These are phyloP conservation scores for Monilinia laxa DNA, from an alignment of 2,329 filamentous ascomycete species.

Conservation along the genomic window DNA sequence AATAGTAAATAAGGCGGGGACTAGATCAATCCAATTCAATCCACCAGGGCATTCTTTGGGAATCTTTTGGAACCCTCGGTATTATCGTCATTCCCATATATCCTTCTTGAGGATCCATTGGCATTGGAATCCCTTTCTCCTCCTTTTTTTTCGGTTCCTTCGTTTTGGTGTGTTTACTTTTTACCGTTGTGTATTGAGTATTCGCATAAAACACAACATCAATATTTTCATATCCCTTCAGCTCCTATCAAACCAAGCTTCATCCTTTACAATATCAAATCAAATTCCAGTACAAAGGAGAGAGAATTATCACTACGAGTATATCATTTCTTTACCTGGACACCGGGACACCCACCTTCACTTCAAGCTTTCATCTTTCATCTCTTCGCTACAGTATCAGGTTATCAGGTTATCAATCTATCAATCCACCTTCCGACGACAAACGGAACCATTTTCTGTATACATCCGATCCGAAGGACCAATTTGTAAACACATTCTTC, in stretches of 20 bases:
- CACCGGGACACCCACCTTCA: neutral
- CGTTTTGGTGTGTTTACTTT: conserved; percentile 18
- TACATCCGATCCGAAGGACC: too few species aligned
- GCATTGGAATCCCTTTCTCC: conserved; percentile 4
- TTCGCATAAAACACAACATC: conserved; percentile 12
- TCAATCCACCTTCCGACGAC: neutral
- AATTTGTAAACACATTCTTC: neutral
- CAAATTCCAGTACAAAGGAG: too few species aligned
- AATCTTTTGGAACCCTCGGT: neutral
- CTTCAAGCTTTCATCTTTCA: too few species aligned
- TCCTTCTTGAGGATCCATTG: conserved; percentile 1
- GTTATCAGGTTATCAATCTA: neutral
- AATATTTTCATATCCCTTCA: too few species aligned
- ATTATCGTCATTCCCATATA: conserved; percentile 20
- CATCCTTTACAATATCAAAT: too few species aligned
- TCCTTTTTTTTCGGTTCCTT: conserved; percentile 14
- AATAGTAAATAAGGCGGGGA: conserved; percentile 14
- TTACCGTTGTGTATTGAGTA: conserved; percentile 11
- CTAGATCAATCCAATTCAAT: conserved; percentile 1
- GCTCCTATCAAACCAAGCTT: neutral
- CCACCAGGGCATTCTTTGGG: conserved; percentile 20
- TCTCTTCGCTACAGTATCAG: too few species aligned
- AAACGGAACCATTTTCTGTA: conserved; percentile 6
- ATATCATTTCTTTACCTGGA: too few species aligned
- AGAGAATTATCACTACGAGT: too few species aligned